These are phyloP conservation scores for Cercospora janseana DNA, from an alignment of 2,329 filamentous ascomycete species.

Conservation along the genomic window DNA sequence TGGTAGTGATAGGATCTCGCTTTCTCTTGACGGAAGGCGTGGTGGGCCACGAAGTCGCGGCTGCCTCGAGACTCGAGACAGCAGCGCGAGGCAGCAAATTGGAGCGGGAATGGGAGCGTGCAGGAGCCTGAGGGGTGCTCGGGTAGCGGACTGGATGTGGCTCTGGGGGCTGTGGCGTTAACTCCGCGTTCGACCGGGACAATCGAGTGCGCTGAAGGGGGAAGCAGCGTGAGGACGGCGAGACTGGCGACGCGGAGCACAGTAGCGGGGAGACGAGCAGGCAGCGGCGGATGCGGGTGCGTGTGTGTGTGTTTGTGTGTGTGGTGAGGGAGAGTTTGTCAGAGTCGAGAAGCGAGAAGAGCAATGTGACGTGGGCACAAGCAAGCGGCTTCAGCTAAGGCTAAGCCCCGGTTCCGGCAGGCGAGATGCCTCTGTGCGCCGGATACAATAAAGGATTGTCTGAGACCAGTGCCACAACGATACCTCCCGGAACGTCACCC, in stretches of 20 bases:
- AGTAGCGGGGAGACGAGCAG: slow-evolving; percentile 2
- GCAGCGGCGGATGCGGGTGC: slow-evolving; percentile 8
- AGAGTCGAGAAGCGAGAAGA: slow-evolving; percentile 6
- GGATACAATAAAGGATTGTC: slow-evolving; percentile 10
- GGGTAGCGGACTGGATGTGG: slow-evolving; percentile 2
- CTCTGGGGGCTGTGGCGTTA: slow-evolving; percentile 21
- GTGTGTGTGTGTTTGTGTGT: too few species aligned
- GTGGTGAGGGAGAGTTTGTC: neutral
- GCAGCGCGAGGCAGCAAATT: too few species aligned
- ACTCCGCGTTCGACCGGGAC: neutral
- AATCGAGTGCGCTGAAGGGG: neutral
- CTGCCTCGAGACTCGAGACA: slow-evolving; percentile 26
- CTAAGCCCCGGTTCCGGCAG: neutral
- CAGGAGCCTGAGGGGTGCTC: slow-evolving; percentile 12
- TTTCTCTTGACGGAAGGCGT: slow-evolving; percentile 30
- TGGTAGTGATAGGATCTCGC: slow-evolving; percentile 30
- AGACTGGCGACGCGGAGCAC: neutral
- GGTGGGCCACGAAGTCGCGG: slow-evolving; percentile 25
- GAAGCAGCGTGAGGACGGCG: neutral
- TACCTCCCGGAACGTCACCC: neutral
- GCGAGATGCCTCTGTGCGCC: neutral
- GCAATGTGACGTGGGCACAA: neutral
- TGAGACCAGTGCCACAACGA: slow-evolving; percentile 1
- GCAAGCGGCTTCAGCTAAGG: neutral
- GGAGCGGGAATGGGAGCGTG: too few species aligned